A percentile compares a stretch with the other conserved stretches of the same genome.
Conservation (phyloP, 805 yeast genomes). For the Wickerhamomyces ciferrii region DNA sequence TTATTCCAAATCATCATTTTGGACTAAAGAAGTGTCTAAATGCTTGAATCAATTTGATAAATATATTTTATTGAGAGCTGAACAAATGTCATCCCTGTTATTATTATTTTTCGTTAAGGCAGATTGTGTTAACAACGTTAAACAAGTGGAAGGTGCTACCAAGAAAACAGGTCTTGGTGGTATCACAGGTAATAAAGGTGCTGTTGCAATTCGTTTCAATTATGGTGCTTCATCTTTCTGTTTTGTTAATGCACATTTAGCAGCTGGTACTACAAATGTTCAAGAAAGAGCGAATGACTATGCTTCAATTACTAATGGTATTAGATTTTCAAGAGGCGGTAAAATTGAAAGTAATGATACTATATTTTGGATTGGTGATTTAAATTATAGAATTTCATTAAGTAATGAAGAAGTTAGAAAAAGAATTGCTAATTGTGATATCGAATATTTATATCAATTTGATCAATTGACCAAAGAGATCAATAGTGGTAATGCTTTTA, state of each 20-base stretch:
- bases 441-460: slow-evolving; percentile 46
- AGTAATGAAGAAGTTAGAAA: slow-evolving; percentile 71
- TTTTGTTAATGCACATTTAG: slow-evolving; percentile 84
- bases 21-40: slow-evolving; percentile 66
- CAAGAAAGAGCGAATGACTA: slow-evolving; percentile 87
- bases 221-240: slow-evolving; percentile 79
- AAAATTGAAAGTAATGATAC: slow-evolving; percentile 79
- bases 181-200: slow-evolving; percentile 95
- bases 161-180: slow-evolving; percentile 97
- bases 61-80: slow-evolving; percentile 66
- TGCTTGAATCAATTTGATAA: slow-evolving; percentile 55
- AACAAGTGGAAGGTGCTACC: slow-evolving; percentile 88
- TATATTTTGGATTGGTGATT: slow-evolving; percentile 92
- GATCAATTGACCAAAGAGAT: slow-evolving; percentile 83
- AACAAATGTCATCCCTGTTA: slow-evolving; percentile 67
- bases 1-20: slow-evolving; percentile 64
- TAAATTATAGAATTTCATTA: slow-evolving; percentile 74
- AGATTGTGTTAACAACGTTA: slow-evolving; percentile 44
- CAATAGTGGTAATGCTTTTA: slow-evolving; percentile 65
- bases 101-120: slow-evolving; percentile 59
- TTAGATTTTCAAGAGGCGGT: slow-evolving; percentile 73
- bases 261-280: slow-evolving; percentile 82
- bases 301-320: slow-evolving; percentile 66
- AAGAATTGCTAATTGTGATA: slow-evolving; percentile 40
- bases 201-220: slow-evolving; percentile 85